Base-by-base conservation (phyloP, 2,329 filamentous ascomycete species). In the Grosmannia huntii region DNA sequence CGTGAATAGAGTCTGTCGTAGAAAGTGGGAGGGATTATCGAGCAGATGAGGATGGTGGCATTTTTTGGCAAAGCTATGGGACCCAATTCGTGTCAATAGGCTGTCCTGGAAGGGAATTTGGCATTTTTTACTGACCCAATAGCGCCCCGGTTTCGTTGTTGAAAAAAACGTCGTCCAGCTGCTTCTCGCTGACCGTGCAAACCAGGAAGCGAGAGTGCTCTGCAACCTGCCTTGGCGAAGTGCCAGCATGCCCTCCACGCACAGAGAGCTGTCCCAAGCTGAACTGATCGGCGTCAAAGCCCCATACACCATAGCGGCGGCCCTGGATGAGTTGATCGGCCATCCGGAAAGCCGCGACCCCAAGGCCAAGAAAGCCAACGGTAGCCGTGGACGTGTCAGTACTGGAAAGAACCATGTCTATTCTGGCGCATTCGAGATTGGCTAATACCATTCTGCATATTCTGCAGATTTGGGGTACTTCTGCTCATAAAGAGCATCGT, bases 341-440 rank as follows among this genome's bases (percentile, higher is more conserved):
- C 85, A 90, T 89, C 66, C 86, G 86, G 68, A 88, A 86, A 66
- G 86, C 86, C 86, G 90, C 89, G 70, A 86, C 86, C 59, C 86
- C 86, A 2, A 90, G 83, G 73, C 86, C 86, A 61, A 86, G 84
- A 71, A 89, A 88, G 62, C 81, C 80, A 58, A 51, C 49, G 25
- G 27, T 31, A 12, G 5, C 25, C 49, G n/a, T n/a, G 27, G 49
- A 51, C 49, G 16, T 19, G 25, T 51, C 49, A 11, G 9, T 27
- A 10, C 21, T 19, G 25, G 49, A 27, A 51, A 28, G 16, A 28
- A 27, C 25, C 25, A 51, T 28, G 9, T 3, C 21, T 5, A 11
- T 51, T 51, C 16, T 27, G 31, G 12, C 14, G 4, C 14, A 16
- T 16, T 38, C 36, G 4, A 4, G 41, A 19, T 44, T 44, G 4